phyloP scores from a whole-genome alignment of 1,284 basidiomycete species.

The Ganoderma boninense region DNA sequence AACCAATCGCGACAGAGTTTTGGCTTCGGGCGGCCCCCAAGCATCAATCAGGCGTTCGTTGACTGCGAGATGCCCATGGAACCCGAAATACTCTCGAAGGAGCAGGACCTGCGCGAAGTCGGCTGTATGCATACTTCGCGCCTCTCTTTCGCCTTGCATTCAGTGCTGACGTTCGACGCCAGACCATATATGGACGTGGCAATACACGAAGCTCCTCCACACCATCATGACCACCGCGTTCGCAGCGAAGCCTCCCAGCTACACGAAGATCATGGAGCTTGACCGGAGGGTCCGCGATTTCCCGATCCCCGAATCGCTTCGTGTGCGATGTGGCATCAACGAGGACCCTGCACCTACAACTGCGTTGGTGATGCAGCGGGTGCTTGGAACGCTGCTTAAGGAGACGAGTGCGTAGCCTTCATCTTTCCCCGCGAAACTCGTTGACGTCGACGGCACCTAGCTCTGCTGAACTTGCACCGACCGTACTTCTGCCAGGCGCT shows the following conservation, averaged over 20 bases:
- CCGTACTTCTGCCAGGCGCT: conserved; percentile 73
- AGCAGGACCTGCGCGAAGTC: conserved; percentile 50
- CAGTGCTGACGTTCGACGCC: not conserved
- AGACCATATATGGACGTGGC: conserved; percentile 67
- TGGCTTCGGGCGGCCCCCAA: conserved; percentile 67
- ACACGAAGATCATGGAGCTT: conserved; percentile 51
- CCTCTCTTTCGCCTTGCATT: not conserved
- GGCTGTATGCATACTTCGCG: conserved; percentile 53
- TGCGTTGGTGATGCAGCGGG: conserved; percentile 50
- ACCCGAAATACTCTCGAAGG: conserved; percentile 43
- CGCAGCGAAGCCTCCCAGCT: conserved; percentile 59
- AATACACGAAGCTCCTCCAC: conserved; percentile 61
- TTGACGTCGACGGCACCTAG: conserved; percentile 43
- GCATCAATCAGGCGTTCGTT: conserved; percentile 58
- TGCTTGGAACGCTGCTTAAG: conserved; percentile 58
- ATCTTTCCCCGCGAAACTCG: not conserved
- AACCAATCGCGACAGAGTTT: conserved; percentile 56
- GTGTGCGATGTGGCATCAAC: conserved; percentile 43
- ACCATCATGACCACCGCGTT: conserved; percentile 61
- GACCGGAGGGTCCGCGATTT: conserved; percentile 55
- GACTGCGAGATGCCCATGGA: conserved; percentile 65
- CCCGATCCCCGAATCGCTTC: conserved; percentile 56
- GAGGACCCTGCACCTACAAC: conserved; percentile 34
- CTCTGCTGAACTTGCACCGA: conserved; percentile 71
- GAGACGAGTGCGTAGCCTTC: conserved; percentile 59